A percentile compares a stretch with the other conserved stretches of the same genome.
phyloP scores from a whole-genome alignment of 2,329 filamentous ascomycete species.

The Beauveria varroae region DNA sequence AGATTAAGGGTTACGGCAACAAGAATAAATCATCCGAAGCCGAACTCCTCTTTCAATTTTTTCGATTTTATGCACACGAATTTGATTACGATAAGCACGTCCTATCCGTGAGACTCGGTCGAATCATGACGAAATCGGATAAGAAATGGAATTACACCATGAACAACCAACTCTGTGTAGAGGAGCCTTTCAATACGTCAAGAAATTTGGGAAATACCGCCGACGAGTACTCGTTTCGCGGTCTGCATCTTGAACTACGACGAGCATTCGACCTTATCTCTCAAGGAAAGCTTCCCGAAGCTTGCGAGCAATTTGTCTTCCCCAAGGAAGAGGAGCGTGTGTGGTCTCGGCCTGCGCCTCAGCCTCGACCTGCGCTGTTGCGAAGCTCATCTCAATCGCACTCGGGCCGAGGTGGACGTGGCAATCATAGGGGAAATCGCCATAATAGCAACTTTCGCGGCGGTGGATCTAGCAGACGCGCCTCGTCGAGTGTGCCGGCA shows the following conservation, averaged over 20 bases:
- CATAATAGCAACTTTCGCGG: constrained; percentile 35
- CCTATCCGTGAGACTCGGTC: constrained; percentile 78
- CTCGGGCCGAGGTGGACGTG: constrained; percentile 39
- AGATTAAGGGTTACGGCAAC: constrained; percentile 64
- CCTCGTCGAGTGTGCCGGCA: constrained; percentile 41
- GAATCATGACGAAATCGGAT: constrained; percentile 68
- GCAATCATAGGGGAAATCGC: constrained; percentile 41
- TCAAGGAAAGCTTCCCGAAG: constrained; percentile 70
- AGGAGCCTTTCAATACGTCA: constrained; percentile 88
- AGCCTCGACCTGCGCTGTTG: constrained; percentile 48
- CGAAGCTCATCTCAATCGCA: constrained; percentile 56
- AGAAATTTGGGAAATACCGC: constrained; percentile 94
- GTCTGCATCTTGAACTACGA: constrained; percentile 82
- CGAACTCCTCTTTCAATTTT: constrained; percentile 89
- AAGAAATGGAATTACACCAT: constrained; percentile 79
- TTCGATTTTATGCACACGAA: constrained; percentile 89
- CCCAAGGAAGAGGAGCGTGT: constrained; percentile 70
- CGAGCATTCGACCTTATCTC: constrained; percentile 79
- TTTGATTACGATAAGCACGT: constrained; percentile 81
- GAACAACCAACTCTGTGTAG: constrained; percentile 84
- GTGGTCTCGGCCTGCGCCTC: constrained; percentile 48
- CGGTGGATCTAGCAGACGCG: constrained; percentile 40
- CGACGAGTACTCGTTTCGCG: constrained; percentile 88
- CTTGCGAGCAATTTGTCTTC: constrained; percentile 81
- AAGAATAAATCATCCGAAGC: constrained; percentile 78